Evolutionary conservation across 2,329 filamentous ascomycete species (phyloP), one percentile per base, ranked within the genome.

Genomic region (Tolypocladium pustulatum): DNA sequence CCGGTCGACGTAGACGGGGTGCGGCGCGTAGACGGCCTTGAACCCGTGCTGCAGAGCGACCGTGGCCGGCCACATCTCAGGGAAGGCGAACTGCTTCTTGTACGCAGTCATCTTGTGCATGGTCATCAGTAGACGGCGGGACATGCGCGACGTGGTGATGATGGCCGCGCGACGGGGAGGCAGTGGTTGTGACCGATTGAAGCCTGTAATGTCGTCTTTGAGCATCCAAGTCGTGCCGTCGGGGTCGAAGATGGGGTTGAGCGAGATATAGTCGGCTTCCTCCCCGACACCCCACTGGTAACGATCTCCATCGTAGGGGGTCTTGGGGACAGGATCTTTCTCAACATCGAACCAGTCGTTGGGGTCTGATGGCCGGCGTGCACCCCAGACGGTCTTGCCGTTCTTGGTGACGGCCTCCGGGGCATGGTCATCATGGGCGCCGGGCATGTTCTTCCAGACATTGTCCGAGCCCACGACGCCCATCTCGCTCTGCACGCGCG

Each of bases 51-150:
- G 92, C 12, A 97, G 80, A 1, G 92, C 90, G 1, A 90, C 86
- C 0, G 89, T 94, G 1, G 88, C 87, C 0, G 92, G 90, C 91
- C 91, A 97, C 92, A 97, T 97, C 73, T 97, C 93, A 0, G 91
- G 90, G 71, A 96, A 96, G 77, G 94, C 95, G 63, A 90, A 89
- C 72, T 95, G 89, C 66, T 91, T 92, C 68, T 88, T 87, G 66
- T 90, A 82, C 36, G 86, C 85, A 4, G 92, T 96, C 76, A 96
- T 91, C 58, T 85, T 83, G 76, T 97, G 93, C 93, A 97, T 97
- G 22, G 87, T 87, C 61, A 86, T 78, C 17, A 97, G 80, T 54
- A 97, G 83, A 54, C 85, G 85, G 55, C 86, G 85, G 15, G 89
- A 94, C 75, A 97, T 88, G 57, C 93, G 85, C 0, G 88, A 88